Conservation (phyloP, 1,284 basidiomycete species). For the Moniliophthora roreri region DNA sequence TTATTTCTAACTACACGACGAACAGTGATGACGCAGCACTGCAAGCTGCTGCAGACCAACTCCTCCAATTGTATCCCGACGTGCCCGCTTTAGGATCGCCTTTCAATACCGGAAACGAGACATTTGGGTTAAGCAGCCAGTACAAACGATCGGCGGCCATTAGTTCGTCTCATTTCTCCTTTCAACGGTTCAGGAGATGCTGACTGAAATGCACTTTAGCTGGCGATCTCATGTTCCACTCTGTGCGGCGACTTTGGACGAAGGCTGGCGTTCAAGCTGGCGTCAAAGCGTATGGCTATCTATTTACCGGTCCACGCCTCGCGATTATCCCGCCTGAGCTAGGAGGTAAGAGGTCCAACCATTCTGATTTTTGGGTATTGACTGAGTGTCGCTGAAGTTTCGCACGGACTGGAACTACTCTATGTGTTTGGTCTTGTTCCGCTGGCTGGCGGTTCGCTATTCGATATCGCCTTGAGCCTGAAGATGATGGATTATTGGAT, state of each 20-base stretch:
- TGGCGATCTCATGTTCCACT: constrained; percentile 5
- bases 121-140: constrained; percentile 2
- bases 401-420: constrained; percentile 1
- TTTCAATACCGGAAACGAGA: constrained; percentile 10
- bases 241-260: constrained; percentile 2
- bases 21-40: not conserved
- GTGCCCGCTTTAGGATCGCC: constrained; percentile 6
- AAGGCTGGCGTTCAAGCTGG: constrained; percentile 1
- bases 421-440: constrained; percentile 3
- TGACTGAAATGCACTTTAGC: not conserved
- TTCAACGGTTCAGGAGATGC: too few species aligned
- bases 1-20: constrained; percentile 1
- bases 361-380: not conserved
- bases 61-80: constrained; percentile 7
- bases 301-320: constrained; percentile 2
- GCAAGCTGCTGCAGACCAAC: not conserved
- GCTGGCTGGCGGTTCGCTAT: not conserved
- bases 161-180: not conserved
- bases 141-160: constrained; percentile 5
- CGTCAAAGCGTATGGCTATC: constrained; percentile 7
- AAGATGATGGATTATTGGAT: constrained; percentile 10
- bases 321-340: not conserved
- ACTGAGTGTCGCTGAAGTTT: not conserved
- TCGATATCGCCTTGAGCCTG: not conserved
- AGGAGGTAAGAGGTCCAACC: not conserved